Base-by-base conservation (phyloP, 306 rosid species). In the Urtica urens region DNA sequence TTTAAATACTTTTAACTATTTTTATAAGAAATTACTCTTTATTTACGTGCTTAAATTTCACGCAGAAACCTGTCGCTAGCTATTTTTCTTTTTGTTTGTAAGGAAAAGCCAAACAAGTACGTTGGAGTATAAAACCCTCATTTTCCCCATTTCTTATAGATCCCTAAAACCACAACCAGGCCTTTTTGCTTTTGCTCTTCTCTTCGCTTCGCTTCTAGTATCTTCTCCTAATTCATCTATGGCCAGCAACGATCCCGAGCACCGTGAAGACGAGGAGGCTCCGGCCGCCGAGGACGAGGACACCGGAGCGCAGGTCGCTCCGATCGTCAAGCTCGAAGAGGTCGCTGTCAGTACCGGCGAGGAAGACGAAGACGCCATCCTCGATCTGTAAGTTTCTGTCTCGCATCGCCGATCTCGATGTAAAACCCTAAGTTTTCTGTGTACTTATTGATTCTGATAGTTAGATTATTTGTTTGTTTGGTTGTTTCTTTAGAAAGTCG, bases 251-350 rank as follows among this genome's bases (percentile, higher is more conserved):
- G 88, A 82, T 41, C 73, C 93, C 55, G 83, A 79, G 48, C 96
- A 78, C 79, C 72, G 85, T 19, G 96, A 79, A 16, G 94, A 82
- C 3, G 99, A 79, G 35, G 94, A 79, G 7, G 76, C 81, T 17
- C 79, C 80, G 6, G 78, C 79, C 59, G 95, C 70, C 15, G 96
- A 92, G 0, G 99, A 92, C 38, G 99, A 92, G 46, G 99, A 92
- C 55, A 92, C 99, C 39, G 96, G 99, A 25, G 99, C 99, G 12
- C 93, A 82, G 49, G 81, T 92, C 11, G 99, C 94, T 33, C 99
- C 99, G 19, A 92, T 92, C 71, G 94, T 92, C 65, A 72, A 63
- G 52, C 95, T 92, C 13, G 87, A 87, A 55, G 94, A 66, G 51
- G 82, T 87, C 29, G 64, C 78, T 20, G 81, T 87, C 1, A 55